These are phyloP conservation scores for Vitis labrusca DNA, from an alignment of 164 flowering plant genomes.

Conservation along the genomic window DNA sequence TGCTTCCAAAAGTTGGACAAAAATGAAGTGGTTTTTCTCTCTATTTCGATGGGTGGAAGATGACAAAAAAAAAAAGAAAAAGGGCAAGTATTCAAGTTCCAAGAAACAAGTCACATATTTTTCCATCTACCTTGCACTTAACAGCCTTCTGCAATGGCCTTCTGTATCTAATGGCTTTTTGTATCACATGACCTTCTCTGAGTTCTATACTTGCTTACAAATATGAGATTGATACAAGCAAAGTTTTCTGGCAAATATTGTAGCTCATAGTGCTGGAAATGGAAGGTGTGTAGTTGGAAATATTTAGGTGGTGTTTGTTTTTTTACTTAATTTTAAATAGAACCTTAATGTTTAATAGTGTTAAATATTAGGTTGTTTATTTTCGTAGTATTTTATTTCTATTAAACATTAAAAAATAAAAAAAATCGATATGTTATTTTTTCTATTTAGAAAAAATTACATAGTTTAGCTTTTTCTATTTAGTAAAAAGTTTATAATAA, in stretches of 20 bases:
- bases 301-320: neutral
- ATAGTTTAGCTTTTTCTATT: no score
- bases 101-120: neutral
- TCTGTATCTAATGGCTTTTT: conserved; percentile 4
- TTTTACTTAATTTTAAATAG: no score
- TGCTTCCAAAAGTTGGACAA: neutral
- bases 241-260: conserved; percentile 5
- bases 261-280: conserved; percentile 8
- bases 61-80: neutral
- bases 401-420: no score
- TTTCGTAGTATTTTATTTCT: no score
- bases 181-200: conserved; percentile 8
- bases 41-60: neutral
- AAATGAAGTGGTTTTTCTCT: conserved; percentile 9
- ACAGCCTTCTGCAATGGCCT: conserved; percentile 2
- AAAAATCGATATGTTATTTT: no score
- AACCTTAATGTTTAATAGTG: no score
- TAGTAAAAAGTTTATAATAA: no score
- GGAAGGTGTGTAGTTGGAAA: neutral
- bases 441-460: no score
- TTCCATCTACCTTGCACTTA: conserved; percentile 2
- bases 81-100: neutral
- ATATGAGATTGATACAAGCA: conserved; percentile 14
- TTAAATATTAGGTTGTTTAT: no score
- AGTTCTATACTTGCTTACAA: conserved; percentile 23